Evolutionary conservation across 768 basidiomycete genomes (phyloP), one percentile per base, ranked within the genome.

Genomic region (Coprinopsis marcescibilis): DNA sequence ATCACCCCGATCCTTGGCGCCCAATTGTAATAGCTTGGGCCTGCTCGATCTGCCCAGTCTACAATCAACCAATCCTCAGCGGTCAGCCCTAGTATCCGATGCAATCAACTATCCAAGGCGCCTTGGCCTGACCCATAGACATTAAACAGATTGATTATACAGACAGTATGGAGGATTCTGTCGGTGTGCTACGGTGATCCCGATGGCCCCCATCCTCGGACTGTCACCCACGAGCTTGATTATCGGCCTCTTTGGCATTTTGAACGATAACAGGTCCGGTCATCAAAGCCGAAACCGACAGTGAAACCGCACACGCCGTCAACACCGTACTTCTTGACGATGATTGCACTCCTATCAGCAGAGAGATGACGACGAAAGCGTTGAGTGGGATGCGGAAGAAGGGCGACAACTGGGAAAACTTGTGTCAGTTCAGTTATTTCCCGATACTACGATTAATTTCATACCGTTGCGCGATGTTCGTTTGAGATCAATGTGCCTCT

Each of bases 341-440:
- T 0, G 80, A 82, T 17, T n/a, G n/a, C n/a, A 84, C 80, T 2
- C 83, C 85, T 2, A 78, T 84, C 55, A 86, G 61, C 23, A 86
- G 70, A 1, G 83, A 78, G 13, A 79, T 71, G 32, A 84, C 80
- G 25, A 87, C 85, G 51, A 88, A 86, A 4, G 83, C 53, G 60
- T 87, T 87, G 39, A 88, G 70, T 1, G 85, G 85, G 3, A 87
- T 83, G 6, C 85, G 77, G 66, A 86, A 85, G 4, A 88, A 65
- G 2, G 83, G 75, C 0, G 82, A 81, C 4, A 85, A 63, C 83
- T 85, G 51, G 30, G 11, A 17, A 15, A 48, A 24, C 40, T 15
- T 6, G 13, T 23, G 49, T 15, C 13, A 10, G 27, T 15, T 4
- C 13, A 12, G 36, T 33, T 29, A 33, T 13, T 44, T 32, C n/a